These are phyloP conservation scores for Solanum pimpinellifolium DNA, from an alignment of 257 asterid genomes.

Conservation along the genomic window DNA sequence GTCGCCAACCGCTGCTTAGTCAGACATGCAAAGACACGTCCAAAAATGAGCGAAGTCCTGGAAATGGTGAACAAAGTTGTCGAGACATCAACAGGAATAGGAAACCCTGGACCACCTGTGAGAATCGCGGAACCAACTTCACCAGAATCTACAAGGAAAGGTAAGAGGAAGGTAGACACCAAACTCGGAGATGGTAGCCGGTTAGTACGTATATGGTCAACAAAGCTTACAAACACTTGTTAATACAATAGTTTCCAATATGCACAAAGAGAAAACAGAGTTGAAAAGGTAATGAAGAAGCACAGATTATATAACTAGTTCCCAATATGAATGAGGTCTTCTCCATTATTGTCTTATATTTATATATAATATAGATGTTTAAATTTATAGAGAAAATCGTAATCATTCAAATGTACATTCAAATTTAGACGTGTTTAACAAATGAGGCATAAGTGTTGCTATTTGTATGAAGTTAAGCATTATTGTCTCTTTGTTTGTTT, in stretches of 20 bases:
- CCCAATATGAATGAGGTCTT: background rate
- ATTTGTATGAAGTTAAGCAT: background rate
- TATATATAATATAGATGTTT: too few relatives aligned
- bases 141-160: conserved; percentile 22
- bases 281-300: background rate
- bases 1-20: conserved; percentile 88
- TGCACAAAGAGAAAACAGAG: background rate
- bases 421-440: too few relatives aligned
- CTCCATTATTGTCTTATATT: background rate
- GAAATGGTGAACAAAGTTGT: conserved; percentile 64
- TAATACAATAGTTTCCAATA: background rate
- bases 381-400: too few relatives aligned
- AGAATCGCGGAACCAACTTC: conserved; percentile 8
- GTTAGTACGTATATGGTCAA: conserved; percentile 42
- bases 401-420: too few relatives aligned
- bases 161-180: conserved; percentile 46
- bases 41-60: conserved; percentile 79
- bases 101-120: conserved; percentile 43
- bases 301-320: background rate
- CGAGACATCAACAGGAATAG: conserved; percentile 31
- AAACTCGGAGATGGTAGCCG: conserved; percentile 43
- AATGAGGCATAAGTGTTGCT: too few relatives aligned
- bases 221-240: conserved; percentile 15
- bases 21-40: conserved; percentile 64
- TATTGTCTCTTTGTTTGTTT: background rate